Conservation (phyloP, 129 eudicot species). For the Cynara cardunculus region DNA sequence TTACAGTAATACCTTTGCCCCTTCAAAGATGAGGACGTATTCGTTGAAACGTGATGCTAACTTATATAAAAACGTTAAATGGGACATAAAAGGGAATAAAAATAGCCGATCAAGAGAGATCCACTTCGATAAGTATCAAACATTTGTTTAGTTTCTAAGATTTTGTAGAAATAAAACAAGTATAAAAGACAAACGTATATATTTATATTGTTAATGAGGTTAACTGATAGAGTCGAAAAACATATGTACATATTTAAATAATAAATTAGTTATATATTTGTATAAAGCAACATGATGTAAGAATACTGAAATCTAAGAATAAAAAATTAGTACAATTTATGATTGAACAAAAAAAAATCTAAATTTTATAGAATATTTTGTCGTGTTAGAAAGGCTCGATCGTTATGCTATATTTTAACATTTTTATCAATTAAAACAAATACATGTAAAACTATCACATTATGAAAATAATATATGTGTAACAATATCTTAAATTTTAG, state of each 20-base stretch:
- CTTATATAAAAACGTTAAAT: not conserved
- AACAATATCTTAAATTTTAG: no score
- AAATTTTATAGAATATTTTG: no score
- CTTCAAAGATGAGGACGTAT: not conserved
- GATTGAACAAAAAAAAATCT: no score
- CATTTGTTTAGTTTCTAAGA: not conserved
- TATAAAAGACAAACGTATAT: not conserved
- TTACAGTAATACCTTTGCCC: not conserved
- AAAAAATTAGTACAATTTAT: no score
- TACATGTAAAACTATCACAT: no score
- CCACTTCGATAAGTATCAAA: not conserved
- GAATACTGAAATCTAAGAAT: no score
- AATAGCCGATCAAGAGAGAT: constrained; percentile 11
- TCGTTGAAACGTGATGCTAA: not conserved
- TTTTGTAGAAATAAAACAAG: not conserved
- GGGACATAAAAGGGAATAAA: not conserved
- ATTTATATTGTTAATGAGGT: not conserved
- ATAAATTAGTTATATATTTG: no score
- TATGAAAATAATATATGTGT: no score
- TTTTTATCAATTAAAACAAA: no score
- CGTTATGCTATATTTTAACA: not conserved
- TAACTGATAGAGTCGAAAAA: not conserved
- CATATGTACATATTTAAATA: no score
- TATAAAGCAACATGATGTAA: no score
- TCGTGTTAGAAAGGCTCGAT: not conserved